Conservation (phyloP, 176 grass and related monocot genomes). For the Triticum timopheevii region DNA sequence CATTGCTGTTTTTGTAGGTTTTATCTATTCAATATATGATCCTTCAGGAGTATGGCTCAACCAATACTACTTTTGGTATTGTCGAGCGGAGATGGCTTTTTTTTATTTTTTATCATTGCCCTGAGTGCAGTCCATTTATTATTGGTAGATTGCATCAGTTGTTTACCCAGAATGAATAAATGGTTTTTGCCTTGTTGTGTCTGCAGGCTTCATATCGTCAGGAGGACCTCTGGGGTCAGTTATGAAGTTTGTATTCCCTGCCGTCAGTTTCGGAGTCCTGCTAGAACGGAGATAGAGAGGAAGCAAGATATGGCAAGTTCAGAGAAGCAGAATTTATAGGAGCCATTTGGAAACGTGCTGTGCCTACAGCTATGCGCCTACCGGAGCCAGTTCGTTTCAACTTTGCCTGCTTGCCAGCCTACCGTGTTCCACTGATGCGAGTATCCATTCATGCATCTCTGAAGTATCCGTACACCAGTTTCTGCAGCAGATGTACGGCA, state of each 20-base stretch:
- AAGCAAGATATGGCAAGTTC: too few species aligned
- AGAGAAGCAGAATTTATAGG: too few species aligned
- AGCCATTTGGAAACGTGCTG: not conserved
- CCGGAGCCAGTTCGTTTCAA: too few species aligned
- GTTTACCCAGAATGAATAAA: not conserved
- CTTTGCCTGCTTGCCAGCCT: too few species aligned
- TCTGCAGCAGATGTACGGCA: not conserved
- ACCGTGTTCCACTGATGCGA: too few species aligned
- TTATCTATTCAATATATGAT: not conserved
- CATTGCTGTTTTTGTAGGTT: not conserved
- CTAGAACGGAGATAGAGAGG: too few species aligned
- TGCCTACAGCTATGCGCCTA: too few species aligned
- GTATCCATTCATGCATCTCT: too few species aligned
- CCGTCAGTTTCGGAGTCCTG: too few species aligned
- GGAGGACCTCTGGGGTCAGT: too few species aligned
- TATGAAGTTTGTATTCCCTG: too few species aligned
- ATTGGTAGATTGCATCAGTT: not conserved
- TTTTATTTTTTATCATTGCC: too few species aligned
- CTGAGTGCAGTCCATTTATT: not conserved
- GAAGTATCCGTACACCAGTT: not conserved
- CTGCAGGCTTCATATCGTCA: not conserved
- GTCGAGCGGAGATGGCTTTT: not conserved
- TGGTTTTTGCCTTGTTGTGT: not conserved
- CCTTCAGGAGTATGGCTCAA: not conserved
- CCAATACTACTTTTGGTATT: not conserved